Evolutionary conservation across 2,329 filamentous ascomycete species (phyloP), one percentile per base, ranked within the genome.

Genomic region (Pyrenochaeta sp.): DNA sequence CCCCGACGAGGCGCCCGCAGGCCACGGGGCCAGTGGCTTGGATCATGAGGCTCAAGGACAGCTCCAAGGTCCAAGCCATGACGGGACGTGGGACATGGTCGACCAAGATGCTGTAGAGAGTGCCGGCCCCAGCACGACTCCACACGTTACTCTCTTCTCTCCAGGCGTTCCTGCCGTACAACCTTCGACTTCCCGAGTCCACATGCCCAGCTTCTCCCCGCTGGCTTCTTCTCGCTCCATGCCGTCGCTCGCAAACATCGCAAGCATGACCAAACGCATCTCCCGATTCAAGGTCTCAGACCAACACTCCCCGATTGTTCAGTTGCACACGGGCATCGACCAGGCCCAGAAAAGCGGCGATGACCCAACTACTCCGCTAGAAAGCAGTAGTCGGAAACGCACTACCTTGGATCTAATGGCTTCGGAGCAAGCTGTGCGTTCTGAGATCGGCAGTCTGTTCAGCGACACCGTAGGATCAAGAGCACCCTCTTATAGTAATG

Each of bases 341-440:
- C 58, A 65, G 31, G 76, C 73, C 6, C 74, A 77, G 49, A 79
- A 79, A 57, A 75, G 76, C 59, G 71, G 65, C 35, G 77, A 79
- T 60, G 76, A 79, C 54, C 75, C 76, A 0, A 73, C 68, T 7
- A 72, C 68, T 1, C 70, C 72, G 3, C 61, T 73, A 11, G 66
- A 72, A 21, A 62, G 53, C 41, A 51, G 60, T 5, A 55, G 55
- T 5, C 43, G 45, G 20, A 55, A 51, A 43, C 55, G 59, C 19
- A 61, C 59, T 20, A 47, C 51, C 8, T 46, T 60, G 35, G 68
- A 71, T 22, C 60, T 56, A 3, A 50, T 58, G 28, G 53, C 67
- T 24, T 56, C 65, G 24, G 68, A 73, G 14, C 72, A 73, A 30
- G 66, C 71, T 4, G 73, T 73, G 4, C 62, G 74, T 37, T 74